Evolutionary conservation across 495 filamentous ascomycete species (phyloP), one percentile per base, ranked within the genome.

Genomic region (Podospora fimiseda): DNA sequence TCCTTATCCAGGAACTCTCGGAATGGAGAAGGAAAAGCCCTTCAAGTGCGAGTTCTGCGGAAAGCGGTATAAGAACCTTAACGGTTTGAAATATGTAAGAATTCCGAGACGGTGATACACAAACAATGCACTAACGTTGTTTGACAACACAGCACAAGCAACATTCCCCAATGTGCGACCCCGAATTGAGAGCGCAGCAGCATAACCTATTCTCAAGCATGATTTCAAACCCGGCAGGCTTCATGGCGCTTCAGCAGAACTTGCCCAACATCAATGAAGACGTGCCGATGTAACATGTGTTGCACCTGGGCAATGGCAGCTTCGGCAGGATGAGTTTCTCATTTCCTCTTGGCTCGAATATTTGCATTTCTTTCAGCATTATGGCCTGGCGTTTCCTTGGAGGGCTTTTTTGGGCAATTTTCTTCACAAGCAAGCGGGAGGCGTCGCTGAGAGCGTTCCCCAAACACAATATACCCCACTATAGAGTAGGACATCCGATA

Each of bases 21-120:
- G 94, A 8, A 99, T 99, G 94, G 93, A 99, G 72, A 99, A 97
- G 68, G 90, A 96, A 73, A 99, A 99, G 70, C 93, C 93, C 5
- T 96, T 97, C 70, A 88, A 89, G 63, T 99, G 93, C 69, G 89
- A 96, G 45, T 82, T 88, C 14, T 99, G 93, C 63, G 91, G 93
- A 57, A 99, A 99, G 74, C 85, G 93, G 20, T 99, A 99, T 75
- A 99, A 99, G 83, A 99, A 99, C 64, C 70, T 99, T 45, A 99
- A 99, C 65, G 89, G 89, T 13, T 79, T 95, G 13, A 95, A 95
- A 81, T 95, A 95, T 61, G 78, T 81, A 74, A 63, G 78, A 66
- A 19, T 15, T 19, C 41, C 9, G 39, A 2, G 9, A 20, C 9
- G 1, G 49, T 62, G 18, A 62, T 57, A 38, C 16, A 2, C 24